Base-by-base conservation (phyloP, 2,329 filamentous ascomycete species). In the Trichoderma koningiopsis region DNA sequence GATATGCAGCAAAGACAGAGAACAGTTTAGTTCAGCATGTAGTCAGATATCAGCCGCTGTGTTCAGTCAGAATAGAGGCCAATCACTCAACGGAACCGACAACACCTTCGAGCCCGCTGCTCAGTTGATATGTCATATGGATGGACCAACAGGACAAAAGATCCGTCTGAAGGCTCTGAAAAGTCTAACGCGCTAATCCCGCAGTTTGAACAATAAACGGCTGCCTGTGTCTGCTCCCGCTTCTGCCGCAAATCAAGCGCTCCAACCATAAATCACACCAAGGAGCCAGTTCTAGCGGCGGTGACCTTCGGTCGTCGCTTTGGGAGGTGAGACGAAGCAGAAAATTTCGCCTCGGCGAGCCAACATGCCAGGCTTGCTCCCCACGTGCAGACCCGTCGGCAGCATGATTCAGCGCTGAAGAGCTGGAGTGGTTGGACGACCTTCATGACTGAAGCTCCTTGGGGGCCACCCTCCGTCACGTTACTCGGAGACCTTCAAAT, bases 401-500 rank as follows among this genome's bases (percentile, higher is more conserved):
- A 52, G 22, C 64, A 67, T 67, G 53, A 58, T 59, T 59, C 64
- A 61, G 57, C 58, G 35, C 31, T n/a, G 3, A 52, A 57, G 66
- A 49, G n/a, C 35, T 59, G 62, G 49, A 63, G 35, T 57, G 58
- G 58, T 63, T 60, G 65, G 62, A 49, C 27, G 61, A 40, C 19
- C 13, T 56, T 52, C 40, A 53, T 55, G 24, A 65, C 57, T 53
- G 64, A 65, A 68, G 68, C 64, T 37, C 6, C 52, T 52, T 52
- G 52, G 62, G 62, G 27, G 33, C 62, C 73, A 65, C 53, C 53
- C 47, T 49, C 29, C 61, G 72, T 80, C 79, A 79, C 77, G 76
- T 79, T 80, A 77, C 77, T 47, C 52, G 71, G 71, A 76, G 74
- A 73, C 72, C 72, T 73, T 72, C 52, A 73, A 72, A 76, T 72